Evolutionary conservation across 768 basidiomycete species (phyloP).

Genomic region (Lactarius vividus): DNA sequence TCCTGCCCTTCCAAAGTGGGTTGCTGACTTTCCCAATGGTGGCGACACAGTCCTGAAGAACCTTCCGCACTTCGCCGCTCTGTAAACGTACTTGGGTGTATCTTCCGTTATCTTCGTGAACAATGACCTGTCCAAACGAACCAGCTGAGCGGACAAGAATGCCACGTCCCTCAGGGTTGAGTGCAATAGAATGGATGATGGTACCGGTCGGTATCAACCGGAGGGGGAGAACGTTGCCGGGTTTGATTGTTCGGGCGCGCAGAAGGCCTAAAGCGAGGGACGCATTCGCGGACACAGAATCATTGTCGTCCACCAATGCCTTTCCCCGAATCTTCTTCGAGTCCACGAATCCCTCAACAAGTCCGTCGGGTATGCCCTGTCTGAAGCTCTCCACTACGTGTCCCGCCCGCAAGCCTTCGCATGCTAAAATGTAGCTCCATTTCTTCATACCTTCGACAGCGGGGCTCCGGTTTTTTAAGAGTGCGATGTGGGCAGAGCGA

Average conservation of each 20-base stretch:
- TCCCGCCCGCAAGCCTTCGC: conserved; percentile 85
- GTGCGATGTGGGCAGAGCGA: conserved; percentile 90
- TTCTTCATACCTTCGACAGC: conserved; percentile 49
- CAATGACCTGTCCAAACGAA: conserved; percentile 75
- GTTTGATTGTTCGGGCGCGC: conserved; percentile 77
- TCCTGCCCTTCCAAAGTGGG: conserved; percentile 78
- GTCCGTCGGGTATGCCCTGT: conserved; percentile 72
- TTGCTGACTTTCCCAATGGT: conserved; percentile 94
- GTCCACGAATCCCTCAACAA: conserved; percentile 50
- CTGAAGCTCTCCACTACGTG: conserved; percentile 86
- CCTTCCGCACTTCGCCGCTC: conserved; percentile 88
- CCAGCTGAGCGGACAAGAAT: conserved; percentile 90
- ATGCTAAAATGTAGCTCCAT: conserved; percentile 92
- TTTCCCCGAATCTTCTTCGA: conserved; percentile 31
- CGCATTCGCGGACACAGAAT: conserved; percentile 43
- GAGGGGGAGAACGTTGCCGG: conserved; percentile 91
- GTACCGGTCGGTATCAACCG: conserved; percentile 91
- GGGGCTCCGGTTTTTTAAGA: conserved; percentile 64
- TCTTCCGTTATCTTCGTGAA: conserved; percentile 65
- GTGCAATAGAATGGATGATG: conserved; percentile 80
- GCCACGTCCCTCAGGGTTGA: conserved; percentile 71
- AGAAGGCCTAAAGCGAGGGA: conserved; percentile 82
- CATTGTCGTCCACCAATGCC: conserved; percentile 27
- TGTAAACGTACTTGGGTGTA: conserved; percentile 85
- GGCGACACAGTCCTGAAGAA: conserved; percentile 78